Evolutionary conservation across 441 rosid genomes (phyloP).

Genomic region (Dalechampia spathulata): DNA sequence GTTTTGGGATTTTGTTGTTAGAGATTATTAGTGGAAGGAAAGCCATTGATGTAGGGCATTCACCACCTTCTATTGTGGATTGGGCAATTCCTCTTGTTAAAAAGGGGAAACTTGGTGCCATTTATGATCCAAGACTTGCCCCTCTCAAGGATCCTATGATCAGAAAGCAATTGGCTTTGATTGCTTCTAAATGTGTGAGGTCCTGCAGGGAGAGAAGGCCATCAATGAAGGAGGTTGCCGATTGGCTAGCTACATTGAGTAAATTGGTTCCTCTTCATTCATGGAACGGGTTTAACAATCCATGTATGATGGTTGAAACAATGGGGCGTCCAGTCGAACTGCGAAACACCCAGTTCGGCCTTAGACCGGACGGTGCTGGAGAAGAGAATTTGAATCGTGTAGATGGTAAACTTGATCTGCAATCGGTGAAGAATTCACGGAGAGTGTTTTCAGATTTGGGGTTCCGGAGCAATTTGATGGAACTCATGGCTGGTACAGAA

Average conservation of each 20-base stretch:
- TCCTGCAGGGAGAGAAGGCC: conserved; percentile 96
- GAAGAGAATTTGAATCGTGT: conserved; percentile 27
- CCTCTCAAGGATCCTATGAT: conserved; percentile 58
- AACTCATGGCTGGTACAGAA: conserved; percentile 49
- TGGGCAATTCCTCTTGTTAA: conserved; percentile 95
- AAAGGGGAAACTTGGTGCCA: conserved; percentile 70
- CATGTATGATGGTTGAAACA: conserved; percentile 95
- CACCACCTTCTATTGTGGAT: conserved; percentile 89
- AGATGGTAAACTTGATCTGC: conserved; percentile 25
- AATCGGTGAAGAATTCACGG: conserved; percentile 30
- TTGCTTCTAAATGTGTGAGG: conserved; percentile 91
- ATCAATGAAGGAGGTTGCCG: conserved; percentile 74
- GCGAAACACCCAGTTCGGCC: conserved; percentile 23
- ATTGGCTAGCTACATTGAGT: conserved; percentile 63
- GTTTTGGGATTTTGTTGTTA: conserved; percentile 88
- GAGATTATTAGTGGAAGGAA: conserved; percentile 95
- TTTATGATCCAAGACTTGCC: conserved; percentile 67
- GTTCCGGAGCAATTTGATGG: conserved; percentile 62
- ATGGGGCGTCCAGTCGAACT: conserved; percentile 65
- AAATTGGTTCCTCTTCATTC: conserved; percentile 74
- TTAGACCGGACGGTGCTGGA: conserved; percentile 15
- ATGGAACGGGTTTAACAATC: conserved; percentile 91
- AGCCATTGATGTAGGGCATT: conserved; percentile 81
- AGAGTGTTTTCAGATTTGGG: conserved; percentile 72
- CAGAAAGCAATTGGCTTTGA: conserved; percentile 73